phyloP scores from a whole-genome alignment of 1,139 yeast genomes.

The Geotrichum reessii region DNA sequence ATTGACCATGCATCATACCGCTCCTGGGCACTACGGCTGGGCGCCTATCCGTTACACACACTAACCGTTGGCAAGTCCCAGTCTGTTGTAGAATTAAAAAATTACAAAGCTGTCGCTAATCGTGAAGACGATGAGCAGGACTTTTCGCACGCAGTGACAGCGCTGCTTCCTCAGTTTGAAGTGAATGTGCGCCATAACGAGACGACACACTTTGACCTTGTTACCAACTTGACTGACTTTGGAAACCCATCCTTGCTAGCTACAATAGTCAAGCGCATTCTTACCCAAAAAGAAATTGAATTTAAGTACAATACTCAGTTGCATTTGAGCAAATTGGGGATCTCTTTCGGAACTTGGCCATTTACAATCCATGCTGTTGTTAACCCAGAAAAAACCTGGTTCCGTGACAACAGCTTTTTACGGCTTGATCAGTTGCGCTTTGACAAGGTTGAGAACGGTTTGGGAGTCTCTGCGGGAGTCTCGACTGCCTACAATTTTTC shows the following conservation, averaged over 20 bases:
- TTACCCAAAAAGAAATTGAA: constrained; percentile 22
- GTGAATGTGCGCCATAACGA: constrained; percentile 21
- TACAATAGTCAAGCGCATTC: constrained; percentile 22
- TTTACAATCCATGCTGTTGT: constrained; percentile 18
- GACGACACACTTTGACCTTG: constrained; percentile 24
- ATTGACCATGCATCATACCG: constrained; percentile 10
- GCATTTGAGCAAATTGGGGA: constrained; percentile 21
- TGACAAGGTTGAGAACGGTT: constrained; percentile 10
- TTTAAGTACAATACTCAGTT: constrained; percentile 23
- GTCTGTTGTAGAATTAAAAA: constrained; percentile 5
- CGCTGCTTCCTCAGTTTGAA: constrained; percentile 24
- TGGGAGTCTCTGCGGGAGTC: constrained; percentile 20
- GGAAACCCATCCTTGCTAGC: constrained; percentile 26
- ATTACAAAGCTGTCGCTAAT: not conserved
- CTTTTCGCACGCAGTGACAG: constrained; percentile 23
- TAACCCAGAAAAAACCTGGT: not conserved
- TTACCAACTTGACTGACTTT: constrained; percentile 26
- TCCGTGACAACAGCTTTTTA: not conserved
- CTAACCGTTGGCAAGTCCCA: constrained; percentile 2
- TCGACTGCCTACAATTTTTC: constrained; percentile 21
- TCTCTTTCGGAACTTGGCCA: constrained; percentile 25
- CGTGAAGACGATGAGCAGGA: not conserved
- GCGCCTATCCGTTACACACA: constrained; percentile 13
- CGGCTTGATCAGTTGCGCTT: not conserved
- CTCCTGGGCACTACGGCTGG: constrained; percentile 9